A percentile compares a stretch with the other conserved stretches of the same genome.
These are phyloP conservation scores for Yarrowia divulgata DNA, from an alignment of 805 yeast species.

Conservation along the genomic window DNA sequence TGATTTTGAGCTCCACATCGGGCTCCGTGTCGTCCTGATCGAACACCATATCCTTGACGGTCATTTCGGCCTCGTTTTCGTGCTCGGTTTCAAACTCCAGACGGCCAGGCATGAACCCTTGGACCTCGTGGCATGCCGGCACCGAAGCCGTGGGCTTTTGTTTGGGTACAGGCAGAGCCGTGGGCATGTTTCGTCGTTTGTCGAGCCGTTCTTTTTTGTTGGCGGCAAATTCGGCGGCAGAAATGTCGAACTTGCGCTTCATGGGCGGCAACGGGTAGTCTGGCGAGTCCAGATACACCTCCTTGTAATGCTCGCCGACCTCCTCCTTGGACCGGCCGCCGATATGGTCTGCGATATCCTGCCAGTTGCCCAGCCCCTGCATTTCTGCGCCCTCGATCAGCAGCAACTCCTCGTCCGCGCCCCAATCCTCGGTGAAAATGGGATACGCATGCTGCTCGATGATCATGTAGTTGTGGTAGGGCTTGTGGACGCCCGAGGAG, in stretches of 20 bases:
- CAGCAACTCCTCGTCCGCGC: slow-evolving; percentile 95
- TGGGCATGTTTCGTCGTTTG: slow-evolving; percentile 67
- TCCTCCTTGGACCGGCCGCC: slow-evolving; percentile 93
- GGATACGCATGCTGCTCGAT: slow-evolving; percentile 96
- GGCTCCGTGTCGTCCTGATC: slow-evolving; percentile 90
- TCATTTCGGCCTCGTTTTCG: slow-evolving; percentile 94
- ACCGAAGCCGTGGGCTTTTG: slow-evolving; percentile 89
- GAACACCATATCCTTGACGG: slow-evolving; percentile 93
- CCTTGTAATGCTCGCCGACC: slow-evolving; percentile 81
- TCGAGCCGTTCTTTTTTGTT: slow-evolving; percentile 76
- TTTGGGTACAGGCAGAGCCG: slow-evolving; percentile 82
- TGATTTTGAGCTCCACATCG: slow-evolving; percentile 88
- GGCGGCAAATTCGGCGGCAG: slow-evolving; percentile 73
- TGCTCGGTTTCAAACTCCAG: slow-evolving; percentile 95
- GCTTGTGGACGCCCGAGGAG: slow-evolving; percentile 83
- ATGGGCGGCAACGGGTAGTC: slow-evolving; percentile 91
- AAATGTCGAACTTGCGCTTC: slow-evolving; percentile 64
- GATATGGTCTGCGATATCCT: slow-evolving; percentile 94
- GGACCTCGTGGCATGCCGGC: slow-evolving; percentile 95
- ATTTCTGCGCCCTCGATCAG: slow-evolving; percentile 91
- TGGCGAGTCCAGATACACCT: slow-evolving; percentile 69
- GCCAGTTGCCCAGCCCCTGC: slow-evolving; percentile 95
- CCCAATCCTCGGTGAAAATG: slow-evolving; percentile 89
- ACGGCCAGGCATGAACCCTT: slow-evolving; percentile 99
- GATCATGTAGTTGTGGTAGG: slow-evolving; percentile 90